Conservation (phyloP, 257 asterid genomes). For the Leonotis leonurus region DNA sequence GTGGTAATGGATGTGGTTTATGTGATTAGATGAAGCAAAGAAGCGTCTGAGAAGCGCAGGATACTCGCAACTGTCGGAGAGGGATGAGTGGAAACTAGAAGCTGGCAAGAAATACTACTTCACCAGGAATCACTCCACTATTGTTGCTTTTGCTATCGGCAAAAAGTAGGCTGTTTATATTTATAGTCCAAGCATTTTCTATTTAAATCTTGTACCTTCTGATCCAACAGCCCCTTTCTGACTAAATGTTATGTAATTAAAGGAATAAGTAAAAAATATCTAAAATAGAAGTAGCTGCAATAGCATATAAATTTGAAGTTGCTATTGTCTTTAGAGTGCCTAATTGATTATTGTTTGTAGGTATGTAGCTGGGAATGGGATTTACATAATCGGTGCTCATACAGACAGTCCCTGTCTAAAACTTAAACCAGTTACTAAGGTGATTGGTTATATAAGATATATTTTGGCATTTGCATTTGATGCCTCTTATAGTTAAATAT, state of each 20-base stretch:
- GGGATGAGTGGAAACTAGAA: constrained; percentile 74
- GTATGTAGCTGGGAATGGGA: constrained; percentile 79
- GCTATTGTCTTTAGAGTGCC: constrained; percentile 10
- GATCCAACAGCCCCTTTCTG: not conserved
- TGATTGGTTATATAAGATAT: constrained; percentile 15
- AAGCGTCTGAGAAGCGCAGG: constrained; percentile 59
- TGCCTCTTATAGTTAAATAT: not conserved
- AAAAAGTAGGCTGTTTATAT: constrained; percentile 46
- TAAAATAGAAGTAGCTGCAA: not conserved
- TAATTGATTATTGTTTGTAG: constrained; percentile 31
- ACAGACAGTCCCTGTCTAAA: constrained; percentile 93
- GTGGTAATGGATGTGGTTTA: not conserved
- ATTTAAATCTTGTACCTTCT: not conserved
- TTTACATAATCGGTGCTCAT: constrained; percentile 87
- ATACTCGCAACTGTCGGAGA: constrained; percentile 67
- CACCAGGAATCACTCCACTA: constrained; percentile 86
- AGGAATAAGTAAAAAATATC: no score
- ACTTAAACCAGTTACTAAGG: constrained; percentile 82
- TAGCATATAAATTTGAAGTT: not conserved
- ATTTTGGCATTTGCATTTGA: not conserved
- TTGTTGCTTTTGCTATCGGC: constrained; percentile 93
- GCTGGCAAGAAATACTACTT: constrained; percentile 88
- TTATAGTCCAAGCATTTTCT: not conserved
- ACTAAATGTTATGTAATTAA: not conserved
- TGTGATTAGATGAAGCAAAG: constrained; percentile 67